Percentiles rank a stretch among this genome's conserved stretches.
These are phyloP conservation scores for Xerocomellus intermedius DNA, from an alignment of 768 basidiomycete genomes.

Conservation along the genomic window DNA sequence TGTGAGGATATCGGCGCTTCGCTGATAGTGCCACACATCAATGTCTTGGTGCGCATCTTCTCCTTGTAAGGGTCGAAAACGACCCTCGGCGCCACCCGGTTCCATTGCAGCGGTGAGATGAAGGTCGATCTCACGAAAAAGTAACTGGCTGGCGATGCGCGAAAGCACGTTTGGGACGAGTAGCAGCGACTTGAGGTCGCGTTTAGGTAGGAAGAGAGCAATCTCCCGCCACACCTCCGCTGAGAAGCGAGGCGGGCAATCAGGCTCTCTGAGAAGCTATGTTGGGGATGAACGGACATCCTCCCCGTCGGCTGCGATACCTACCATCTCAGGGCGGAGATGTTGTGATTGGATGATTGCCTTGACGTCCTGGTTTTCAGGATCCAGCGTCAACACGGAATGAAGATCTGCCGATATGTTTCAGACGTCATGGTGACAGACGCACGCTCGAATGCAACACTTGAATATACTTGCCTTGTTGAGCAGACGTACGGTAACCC, in stretches of 20 bases:
- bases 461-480: constrained; percentile 48
- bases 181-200: constrained; percentile 63
- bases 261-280: constrained; percentile 36
- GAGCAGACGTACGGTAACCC: constrained; percentile 58
- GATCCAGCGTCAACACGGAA: constrained; percentile 60
- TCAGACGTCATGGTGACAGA: background rate
- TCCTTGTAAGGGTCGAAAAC: constrained; percentile 13
- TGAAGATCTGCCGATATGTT: constrained; percentile 51
- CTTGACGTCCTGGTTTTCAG: constrained; percentile 68
- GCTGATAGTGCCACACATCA: constrained; percentile 51
- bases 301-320: constrained; percentile 2
- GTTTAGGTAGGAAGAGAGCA: constrained; percentile 56
- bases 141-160: constrained; percentile 62
- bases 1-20: constrained; percentile 70
- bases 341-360: constrained; percentile 52
- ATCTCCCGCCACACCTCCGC: constrained; percentile 74
- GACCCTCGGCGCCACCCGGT: constrained; percentile 15
- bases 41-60: constrained; percentile 30
- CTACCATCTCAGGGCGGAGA: constrained; percentile 57
- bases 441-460: background rate
- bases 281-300: background rate
- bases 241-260: constrained; percentile 54
- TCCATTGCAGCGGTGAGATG: constrained; percentile 49
- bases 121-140: constrained; percentile 64
- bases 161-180: constrained; percentile 66